Evolutionary conservation across 1,284 basidiomycete genomes (phyloP).

Genomic region (Cryptococcus amylolentus): DNA sequence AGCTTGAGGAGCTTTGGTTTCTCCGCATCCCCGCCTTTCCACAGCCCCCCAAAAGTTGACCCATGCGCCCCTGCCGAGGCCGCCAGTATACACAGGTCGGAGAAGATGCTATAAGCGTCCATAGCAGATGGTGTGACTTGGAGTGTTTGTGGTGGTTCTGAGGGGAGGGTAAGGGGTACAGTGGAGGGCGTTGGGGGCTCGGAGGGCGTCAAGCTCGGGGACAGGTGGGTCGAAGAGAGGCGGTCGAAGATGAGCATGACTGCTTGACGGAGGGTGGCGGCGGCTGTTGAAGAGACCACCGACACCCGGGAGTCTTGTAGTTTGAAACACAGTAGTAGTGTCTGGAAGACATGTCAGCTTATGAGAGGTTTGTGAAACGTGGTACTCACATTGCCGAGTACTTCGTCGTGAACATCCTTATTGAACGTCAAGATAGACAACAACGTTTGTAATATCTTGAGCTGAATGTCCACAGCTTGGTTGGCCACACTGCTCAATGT

Average conservation of each 20-base stretch:
- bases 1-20: slow-evolving; percentile 78
- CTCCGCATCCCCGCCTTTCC: slow-evolving; percentile 54
- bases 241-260: slow-evolving; percentile 99
- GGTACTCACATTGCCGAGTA: slow-evolving; percentile 64
- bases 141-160: slow-evolving; percentile 54
- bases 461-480: slow-evolving; percentile 90
- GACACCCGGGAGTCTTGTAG: slow-evolving; percentile 91
- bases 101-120: slow-evolving; percentile 84
- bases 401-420: slow-evolving; percentile 67
- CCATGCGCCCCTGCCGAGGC: slow-evolving; percentile 38
- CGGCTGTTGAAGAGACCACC: slow-evolving; percentile 94
- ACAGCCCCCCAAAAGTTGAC: slow-evolving; percentile 25
- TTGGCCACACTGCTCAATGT: slow-evolving; percentile 82
- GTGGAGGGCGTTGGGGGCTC: slow-evolving; percentile 4
- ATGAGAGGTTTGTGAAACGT: not conserved
- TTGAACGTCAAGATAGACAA: slow-evolving; percentile 86
- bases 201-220: slow-evolving; percentile 2
- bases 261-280: slow-evolving; percentile 89
- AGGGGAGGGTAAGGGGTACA: slow-evolving; percentile 50
- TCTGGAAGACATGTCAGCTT: slow-evolving; percentile 52
- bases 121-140: slow-evolving; percentile 70
- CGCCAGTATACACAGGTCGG: slow-evolving; percentile 82
- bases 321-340: slow-evolving; percentile 86
- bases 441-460: slow-evolving; percentile 84
- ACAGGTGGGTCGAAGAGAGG: slow-evolving; percentile 51